These are phyloP conservation scores for Phyllachora maydis DNA, from an alignment of 2,329 filamentous ascomycete genomes.

Conservation along the genomic window DNA sequence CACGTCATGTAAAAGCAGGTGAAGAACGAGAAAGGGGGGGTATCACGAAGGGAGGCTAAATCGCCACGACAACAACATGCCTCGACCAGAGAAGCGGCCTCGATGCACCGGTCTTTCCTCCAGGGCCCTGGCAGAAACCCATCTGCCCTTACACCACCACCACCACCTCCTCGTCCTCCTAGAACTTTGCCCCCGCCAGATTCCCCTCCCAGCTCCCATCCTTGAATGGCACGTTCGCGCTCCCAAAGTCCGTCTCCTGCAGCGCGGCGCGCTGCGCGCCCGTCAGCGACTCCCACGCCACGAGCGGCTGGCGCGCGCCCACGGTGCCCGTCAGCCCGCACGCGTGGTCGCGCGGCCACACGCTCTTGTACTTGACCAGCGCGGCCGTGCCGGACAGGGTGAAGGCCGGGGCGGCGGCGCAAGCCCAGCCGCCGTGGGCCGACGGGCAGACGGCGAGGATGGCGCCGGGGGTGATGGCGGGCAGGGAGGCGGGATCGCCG, in stretches of 20 bases:
- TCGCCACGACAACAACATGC: too few species aligned
- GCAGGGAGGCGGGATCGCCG: conserved; percentile 7
- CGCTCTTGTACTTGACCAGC: conserved; percentile 11
- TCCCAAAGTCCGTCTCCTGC: conserved; percentile 15
- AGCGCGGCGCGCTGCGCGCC: conserved; percentile 12
- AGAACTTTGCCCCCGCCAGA: not conserved
- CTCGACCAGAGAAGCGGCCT: too few species aligned
- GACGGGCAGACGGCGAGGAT: conserved; percentile 9
- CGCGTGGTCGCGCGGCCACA: conserved; percentile 13
- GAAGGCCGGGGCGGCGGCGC: conserved; percentile 5
- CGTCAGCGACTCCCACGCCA: conserved; percentile 17
- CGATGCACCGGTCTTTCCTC: too few species aligned
- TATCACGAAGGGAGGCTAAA: too few species aligned
- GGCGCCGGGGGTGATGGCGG: conserved; percentile 9
- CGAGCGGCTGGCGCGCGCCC: conserved; percentile 16
- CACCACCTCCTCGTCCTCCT: too few species aligned
- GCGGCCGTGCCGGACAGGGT: conserved; percentile 9
- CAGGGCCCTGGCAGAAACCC: too few species aligned
- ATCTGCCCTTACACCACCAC: too few species aligned
- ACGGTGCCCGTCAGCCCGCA: conserved; percentile 12
- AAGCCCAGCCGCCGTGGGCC: conserved; percentile 10
- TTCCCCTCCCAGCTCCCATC: conserved; percentile 6
- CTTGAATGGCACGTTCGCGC: conserved; percentile 17
- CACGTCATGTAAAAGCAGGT: too few species aligned
- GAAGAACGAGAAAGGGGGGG: too few species aligned